Percentiles rank a stretch among this genome's conserved stretches.
Conservation (phyloP, 768 basidiomycete species). For the Coprinopsis strossmayeri region DNA sequence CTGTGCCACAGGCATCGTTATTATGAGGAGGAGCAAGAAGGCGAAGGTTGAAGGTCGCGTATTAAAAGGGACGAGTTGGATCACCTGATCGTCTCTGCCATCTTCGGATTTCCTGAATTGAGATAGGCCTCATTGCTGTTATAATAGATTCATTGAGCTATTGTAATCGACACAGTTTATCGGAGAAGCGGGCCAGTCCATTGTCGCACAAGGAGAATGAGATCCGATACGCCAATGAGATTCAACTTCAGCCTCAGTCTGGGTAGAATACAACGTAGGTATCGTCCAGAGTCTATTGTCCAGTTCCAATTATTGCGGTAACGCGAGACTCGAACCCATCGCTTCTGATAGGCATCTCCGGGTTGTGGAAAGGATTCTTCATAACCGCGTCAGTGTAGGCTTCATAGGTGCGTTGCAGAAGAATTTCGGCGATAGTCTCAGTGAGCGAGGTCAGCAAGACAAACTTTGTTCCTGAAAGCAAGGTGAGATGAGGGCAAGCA, state of each 20-base stretch:
- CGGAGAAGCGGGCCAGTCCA: too few species aligned
- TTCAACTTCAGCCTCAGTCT: too few species aligned
- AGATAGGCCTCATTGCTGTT: too few species aligned
- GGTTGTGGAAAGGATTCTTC: constrained; percentile 99
- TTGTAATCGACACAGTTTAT: too few species aligned
- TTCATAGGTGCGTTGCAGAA: constrained; percentile 86
- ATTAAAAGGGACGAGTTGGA: not conserved
- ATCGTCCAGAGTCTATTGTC: constrained; percentile 19
- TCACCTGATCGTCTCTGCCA: constrained; percentile 12
- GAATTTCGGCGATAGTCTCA: constrained; percentile 59
- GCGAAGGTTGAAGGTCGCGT: not conserved
- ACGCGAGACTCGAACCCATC: constrained; percentile 82
- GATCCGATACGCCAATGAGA: too few species aligned
- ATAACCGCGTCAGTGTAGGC: constrained; percentile 92
- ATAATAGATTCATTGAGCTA: too few species aligned
- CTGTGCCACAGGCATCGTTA: too few species aligned
- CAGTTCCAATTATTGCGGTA: constrained; percentile 48
- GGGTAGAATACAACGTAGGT: not conserved
- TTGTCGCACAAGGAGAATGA: too few species aligned
- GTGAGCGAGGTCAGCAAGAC: constrained; percentile 82
- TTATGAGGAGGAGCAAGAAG: not conserved
- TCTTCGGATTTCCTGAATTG: not conserved
- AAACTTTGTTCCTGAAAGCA: constrained; percentile 80
- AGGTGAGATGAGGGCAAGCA: not conserved
- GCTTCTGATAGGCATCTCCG: constrained; percentile 97